phyloP scores from a whole-genome alignment of 1,139 yeast species.

The Hyphopichia burtonii region DNA sequence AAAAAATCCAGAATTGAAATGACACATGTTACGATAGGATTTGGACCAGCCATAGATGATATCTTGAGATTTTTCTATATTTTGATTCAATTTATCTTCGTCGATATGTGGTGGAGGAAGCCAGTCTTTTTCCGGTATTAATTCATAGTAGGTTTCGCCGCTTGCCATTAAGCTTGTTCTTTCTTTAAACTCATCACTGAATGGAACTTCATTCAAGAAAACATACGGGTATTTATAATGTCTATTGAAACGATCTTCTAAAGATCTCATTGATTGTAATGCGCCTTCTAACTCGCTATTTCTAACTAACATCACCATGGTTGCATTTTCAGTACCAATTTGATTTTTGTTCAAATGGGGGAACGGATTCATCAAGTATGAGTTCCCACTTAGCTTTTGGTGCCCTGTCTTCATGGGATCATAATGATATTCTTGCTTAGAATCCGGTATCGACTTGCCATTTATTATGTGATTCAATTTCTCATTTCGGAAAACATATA shows the following conservation, averaged over 20 bases:
- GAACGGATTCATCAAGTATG: constrained; percentile 33
- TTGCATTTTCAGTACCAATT: constrained; percentile 50
- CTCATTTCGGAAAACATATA: neutral
- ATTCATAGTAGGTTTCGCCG: constrained; percentile 57
- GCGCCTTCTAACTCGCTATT: constrained; percentile 44
- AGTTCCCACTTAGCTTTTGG: constrained; percentile 43
- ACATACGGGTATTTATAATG: constrained; percentile 49
- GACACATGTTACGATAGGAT: constrained; percentile 50
- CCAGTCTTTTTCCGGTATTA: constrained; percentile 45
- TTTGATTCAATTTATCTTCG: constrained; percentile 23
- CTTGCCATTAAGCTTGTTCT: constrained; percentile 82
- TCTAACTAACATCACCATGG: constrained; percentile 47
- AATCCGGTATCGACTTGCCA: neutral
- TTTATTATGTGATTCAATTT: neutral
- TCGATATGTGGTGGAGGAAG: constrained; percentile 41
- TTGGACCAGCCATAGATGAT: constrained; percentile 42
- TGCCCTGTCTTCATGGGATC: constrained; percentile 5
- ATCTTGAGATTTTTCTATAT: constrained; percentile 22
- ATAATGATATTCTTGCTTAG: neutral
- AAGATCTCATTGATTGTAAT: constrained; percentile 40
- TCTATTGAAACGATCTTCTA: constrained; percentile 48
- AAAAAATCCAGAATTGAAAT: constrained; percentile 47
- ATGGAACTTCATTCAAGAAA: constrained; percentile 45
- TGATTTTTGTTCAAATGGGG: constrained; percentile 32
- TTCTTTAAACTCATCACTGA: constrained; percentile 39